Evolutionary conservation across 352 stramenopile species (phyloP), one percentile per base, ranked within the genome.

Genomic region (Saprolegnia diclina): DNA sequence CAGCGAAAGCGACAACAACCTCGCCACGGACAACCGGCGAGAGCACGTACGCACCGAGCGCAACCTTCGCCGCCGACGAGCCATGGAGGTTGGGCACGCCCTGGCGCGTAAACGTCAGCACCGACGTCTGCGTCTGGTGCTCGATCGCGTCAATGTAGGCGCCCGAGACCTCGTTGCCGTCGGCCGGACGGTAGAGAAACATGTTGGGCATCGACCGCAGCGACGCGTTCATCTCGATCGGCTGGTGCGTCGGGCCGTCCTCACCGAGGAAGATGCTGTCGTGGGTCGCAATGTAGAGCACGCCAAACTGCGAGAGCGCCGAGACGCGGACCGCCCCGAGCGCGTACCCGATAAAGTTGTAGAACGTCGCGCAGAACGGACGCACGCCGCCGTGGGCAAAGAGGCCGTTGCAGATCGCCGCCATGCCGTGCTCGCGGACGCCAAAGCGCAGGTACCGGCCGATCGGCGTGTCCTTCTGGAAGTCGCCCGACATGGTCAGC

Each of bases 201-300:
- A 99, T 97, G 83, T 99, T 99, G 38, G 97, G 97, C 87, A 99
- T 99, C 38, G 88, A 87, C 56, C 97, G 89, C 37, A 99, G 76
- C 72, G 85, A 89, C 66, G 97, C 93, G 77, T 99, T 91, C 79
- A 97, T 98, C 83, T 99, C 97, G 64, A 99, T 96, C 35, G 97
- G 97, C 85, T 99, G 97, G 82, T 99, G 97, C 67, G 97, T 99
- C 56, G 97, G 97, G 68, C 97, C 97, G 79, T 99, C 97, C 80
- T 99, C 97, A 55, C 97, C 97, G 32, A 99, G 79, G 69, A 98
- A 98, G 82, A 99, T 99, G n/a, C 87, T 98, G 85, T 99, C 97
- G 85, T 99, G 97, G 29, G 97, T 99, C 72, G 98, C 98, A 40
- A 99, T 84, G 82, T 98, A 99, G 59, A 99, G 85, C 42, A 99